phyloP scores from a whole-genome alignment of 352 stramenopile species.

The Proteromonas lacertae region DNA sequence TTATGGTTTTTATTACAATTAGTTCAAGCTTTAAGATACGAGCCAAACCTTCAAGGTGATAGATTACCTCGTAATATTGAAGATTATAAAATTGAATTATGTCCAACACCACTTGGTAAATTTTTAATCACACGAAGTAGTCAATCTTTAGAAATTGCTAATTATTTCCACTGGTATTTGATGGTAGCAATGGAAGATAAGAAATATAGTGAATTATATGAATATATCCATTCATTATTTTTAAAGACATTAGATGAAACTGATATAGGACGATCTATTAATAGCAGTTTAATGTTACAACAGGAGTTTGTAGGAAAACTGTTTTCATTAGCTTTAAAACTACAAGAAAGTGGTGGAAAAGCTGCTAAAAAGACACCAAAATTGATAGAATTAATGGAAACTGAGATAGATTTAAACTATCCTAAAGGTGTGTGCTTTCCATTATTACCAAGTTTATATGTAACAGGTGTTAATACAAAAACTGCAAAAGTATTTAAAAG shows the following conservation, averaged over 20 bases:
- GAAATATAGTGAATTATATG: neutral
- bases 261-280: no score
- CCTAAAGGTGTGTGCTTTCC: neutral
- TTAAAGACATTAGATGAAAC: no score
- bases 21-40: slow-evolving; percentile 78
- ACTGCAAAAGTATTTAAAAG: no score
- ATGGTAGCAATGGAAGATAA: slow-evolving; percentile 24
- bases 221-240: neutral
- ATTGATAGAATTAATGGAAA: neutral
- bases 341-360: neutral
- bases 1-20: slow-evolving; percentile 85
- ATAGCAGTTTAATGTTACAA: neutral
- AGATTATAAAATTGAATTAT: neutral
- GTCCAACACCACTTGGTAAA: slow-evolving; percentile 21
- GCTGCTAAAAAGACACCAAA: neutral
- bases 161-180: slow-evolving; percentile 91
- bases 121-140: slow-evolving; percentile 73
- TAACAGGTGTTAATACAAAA: no score
- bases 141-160: slow-evolving; percentile 68
- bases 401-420: neutral
- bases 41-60: slow-evolving; percentile 9
- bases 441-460: neutral
- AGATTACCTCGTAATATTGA: neutral
- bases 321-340: neutral
- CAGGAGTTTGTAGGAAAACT: neutral